phyloP scores from a whole-genome alignment of 352 stramenopile species.

The Phytophthora fragariae region DNA sequence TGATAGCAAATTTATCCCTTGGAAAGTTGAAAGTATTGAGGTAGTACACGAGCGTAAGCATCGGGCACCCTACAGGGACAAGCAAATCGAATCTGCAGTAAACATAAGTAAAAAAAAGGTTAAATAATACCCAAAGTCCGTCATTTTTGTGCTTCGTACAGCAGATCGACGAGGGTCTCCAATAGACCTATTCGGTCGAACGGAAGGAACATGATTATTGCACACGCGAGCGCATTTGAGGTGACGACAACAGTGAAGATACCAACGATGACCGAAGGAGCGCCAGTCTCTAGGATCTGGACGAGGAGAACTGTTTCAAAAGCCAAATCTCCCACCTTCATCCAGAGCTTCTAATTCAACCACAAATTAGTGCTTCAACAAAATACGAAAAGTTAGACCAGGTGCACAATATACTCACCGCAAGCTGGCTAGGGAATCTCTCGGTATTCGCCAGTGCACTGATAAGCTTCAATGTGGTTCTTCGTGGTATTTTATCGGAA shows the following conservation, averaged over 20 bases:
- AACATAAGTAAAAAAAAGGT: neutral
- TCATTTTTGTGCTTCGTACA: constrained; percentile 5
- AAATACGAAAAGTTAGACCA: neutral
- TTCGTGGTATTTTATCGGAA: neutral
- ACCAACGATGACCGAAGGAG: constrained; percentile 21
- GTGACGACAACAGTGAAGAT: constrained; percentile 31
- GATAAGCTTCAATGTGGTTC: neutral
- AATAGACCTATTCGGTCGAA: constrained; percentile 17
- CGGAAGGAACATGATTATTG: constrained; percentile 30
- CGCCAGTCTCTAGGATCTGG: constrained; percentile 31
- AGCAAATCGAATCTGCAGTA: constrained; percentile 43
- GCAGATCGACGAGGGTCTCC: constrained; percentile 22
- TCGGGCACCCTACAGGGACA: constrained; percentile 43
- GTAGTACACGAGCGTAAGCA: constrained; percentile 44
- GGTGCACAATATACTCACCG: neutral
- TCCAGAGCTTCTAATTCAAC: constrained; percentile 26
- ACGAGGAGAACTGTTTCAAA: constrained; percentile 33
- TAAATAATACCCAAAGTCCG: neutral
- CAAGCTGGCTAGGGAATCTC: neutral
- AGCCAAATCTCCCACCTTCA: constrained; percentile 35
- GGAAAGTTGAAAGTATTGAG: constrained; percentile 43
- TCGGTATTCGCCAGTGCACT: neutral
- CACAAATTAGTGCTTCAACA: neutral
- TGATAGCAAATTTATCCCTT: constrained; percentile 41
- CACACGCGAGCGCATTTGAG: constrained; percentile 25